Percentiles rank a stretch among this genome's conserved stretches.
Conservation (phyloP, 805 yeast species). For the Candida nanaspora region DNA sequence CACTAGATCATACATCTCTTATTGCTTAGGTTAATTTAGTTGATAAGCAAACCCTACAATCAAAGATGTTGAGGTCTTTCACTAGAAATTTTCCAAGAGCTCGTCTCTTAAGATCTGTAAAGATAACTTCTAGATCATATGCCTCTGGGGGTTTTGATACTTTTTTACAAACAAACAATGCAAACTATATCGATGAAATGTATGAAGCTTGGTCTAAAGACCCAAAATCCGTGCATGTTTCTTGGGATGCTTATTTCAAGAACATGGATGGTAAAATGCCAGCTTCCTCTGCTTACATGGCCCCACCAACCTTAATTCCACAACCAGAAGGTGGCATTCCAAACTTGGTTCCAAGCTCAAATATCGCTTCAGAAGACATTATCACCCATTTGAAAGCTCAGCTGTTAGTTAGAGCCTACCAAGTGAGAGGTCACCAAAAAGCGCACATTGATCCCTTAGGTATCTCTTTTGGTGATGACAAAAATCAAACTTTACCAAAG, state of each 20-base stretch:
- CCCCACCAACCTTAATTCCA: constrained; percentile 90
- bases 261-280: constrained; percentile 69
- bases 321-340: constrained; percentile 73
- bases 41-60: too few species aligned
- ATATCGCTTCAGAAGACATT: constrained; percentile 55
- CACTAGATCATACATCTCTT: too few species aligned
- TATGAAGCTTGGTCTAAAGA: constrained; percentile 89
- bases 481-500: constrained; percentile 49
- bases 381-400: constrained; percentile 90
- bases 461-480: constrained; percentile 72
- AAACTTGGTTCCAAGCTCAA: constrained; percentile 45
- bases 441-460: constrained; percentile 95
- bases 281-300: constrained; percentile 68
- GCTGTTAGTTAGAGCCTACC: constrained; percentile 94
- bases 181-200: constrained; percentile 96
- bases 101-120: constrained; percentile 9
- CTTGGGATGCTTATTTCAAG: constrained; percentile 96
- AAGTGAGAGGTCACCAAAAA: constrained; percentile 95
- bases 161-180: constrained; percentile 77
- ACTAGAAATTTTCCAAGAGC: constrained; percentile 11
- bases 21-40: too few species aligned
- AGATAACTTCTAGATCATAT: constrained; percentile 11
- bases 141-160: constrained; percentile 48
- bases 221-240: constrained; percentile 85
- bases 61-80: constrained; percentile 4